Conservation (phyloP, 331 rosid genomes). For the Saraca asoca region DNA sequence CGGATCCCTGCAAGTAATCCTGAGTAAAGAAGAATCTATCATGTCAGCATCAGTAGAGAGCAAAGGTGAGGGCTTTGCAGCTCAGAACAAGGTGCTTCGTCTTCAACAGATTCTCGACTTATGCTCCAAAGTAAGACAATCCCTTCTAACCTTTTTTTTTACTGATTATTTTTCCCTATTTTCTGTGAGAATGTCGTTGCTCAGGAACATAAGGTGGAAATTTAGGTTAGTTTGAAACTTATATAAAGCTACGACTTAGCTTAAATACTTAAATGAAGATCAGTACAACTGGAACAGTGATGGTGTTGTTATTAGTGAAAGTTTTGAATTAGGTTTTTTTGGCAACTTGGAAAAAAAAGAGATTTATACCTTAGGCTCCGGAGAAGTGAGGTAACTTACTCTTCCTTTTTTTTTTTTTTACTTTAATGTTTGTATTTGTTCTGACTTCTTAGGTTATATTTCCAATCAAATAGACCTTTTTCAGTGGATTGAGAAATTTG, state of each 20-base stretch:
- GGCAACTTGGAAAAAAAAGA: background rate
- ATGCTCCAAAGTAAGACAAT: constrained; percentile 52
- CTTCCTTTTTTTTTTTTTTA: no score
- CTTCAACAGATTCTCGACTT: constrained; percentile 57
- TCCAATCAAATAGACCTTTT: no score
- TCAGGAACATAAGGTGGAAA: background rate
- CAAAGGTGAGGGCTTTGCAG: constrained; percentile 32
- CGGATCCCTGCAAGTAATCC: background rate
- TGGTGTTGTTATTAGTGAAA: background rate
- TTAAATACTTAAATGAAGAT: background rate
- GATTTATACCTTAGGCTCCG: no score
- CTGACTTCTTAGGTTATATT: no score
- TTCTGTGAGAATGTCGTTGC: constrained; percentile 13
- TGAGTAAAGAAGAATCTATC: background rate
- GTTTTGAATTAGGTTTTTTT: background rate
- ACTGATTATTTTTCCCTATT: background rate
- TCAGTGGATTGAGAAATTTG: background rate
- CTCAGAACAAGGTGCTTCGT: constrained; percentile 39
- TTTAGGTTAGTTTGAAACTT: constrained; percentile 1
- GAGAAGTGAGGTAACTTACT: no score
- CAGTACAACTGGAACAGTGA: background rate
- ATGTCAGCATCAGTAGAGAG: constrained; percentile 28
- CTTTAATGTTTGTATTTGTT: background rate
- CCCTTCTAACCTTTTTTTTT: background rate
- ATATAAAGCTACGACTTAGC: background rate